Percentiles rank a stretch among this genome's conserved stretches.
phyloP scores from a whole-genome alignment of 345 rosid species.

The Lepidium didymum region DNA sequence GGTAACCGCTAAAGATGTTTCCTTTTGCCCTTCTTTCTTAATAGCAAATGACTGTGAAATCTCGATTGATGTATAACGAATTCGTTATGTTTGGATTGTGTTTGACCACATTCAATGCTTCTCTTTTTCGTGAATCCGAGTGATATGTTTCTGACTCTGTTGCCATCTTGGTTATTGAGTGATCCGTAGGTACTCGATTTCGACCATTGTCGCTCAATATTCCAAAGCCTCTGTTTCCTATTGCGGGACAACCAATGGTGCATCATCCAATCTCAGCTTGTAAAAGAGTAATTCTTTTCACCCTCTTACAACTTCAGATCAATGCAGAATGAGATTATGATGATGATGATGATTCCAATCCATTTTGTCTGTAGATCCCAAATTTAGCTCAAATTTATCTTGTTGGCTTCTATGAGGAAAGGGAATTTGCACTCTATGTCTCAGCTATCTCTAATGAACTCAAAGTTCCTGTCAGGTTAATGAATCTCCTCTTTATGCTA shows the following conservation, averaged over 20 bases:
- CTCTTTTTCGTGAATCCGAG: background rate
- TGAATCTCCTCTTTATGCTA: constrained; percentile 5
- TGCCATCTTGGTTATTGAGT: background rate
- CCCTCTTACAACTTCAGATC: background rate
- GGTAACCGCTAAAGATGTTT: constrained; percentile 33
- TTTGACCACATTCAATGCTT: constrained; percentile 2
- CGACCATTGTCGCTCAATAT: constrained; percentile 85
- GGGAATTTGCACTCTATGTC: constrained; percentile 74
- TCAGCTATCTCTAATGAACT: constrained; percentile 89
- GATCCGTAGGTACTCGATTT: constrained; percentile 69
- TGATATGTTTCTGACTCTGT: constrained; percentile 1
- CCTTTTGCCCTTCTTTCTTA: background rate
- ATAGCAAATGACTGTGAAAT: background rate
- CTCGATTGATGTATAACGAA: background rate
- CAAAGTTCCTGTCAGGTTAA: constrained; percentile 75
- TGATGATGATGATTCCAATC: constrained; percentile 4
- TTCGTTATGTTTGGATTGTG: constrained; percentile 9
- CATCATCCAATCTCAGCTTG: constrained; percentile 98
- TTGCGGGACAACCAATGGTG: constrained; percentile 95
- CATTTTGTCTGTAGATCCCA: constrained; percentile 49
- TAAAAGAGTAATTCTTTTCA: constrained; percentile 56
- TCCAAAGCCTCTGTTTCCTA: constrained; percentile 86
- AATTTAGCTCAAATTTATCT: constrained; percentile 72
- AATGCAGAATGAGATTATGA: background rate
- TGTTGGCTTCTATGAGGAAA: constrained; percentile 88